These are phyloP conservation scores for Tetramitus jugosus DNA, from an alignment of 208 protist genomes.

Conservation along the genomic window DNA sequence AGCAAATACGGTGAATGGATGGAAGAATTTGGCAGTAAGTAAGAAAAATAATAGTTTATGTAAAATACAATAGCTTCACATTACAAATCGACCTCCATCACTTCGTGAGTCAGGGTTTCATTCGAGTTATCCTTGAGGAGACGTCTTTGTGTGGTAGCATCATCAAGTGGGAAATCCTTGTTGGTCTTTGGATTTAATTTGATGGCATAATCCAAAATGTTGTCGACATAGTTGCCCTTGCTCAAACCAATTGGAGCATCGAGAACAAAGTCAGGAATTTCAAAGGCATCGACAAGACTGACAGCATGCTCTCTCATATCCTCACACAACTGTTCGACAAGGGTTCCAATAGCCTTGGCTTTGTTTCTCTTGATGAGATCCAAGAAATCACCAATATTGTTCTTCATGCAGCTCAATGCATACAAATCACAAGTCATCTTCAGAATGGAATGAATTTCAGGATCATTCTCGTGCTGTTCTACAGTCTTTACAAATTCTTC, in stretches of 20 bases:
- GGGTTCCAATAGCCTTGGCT: background rate
- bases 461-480: background rate
- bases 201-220: background rate
- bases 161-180: too few relatives aligned
- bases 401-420: background rate
- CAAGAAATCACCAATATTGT: constrained; percentile 7
- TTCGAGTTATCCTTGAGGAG: too few relatives aligned
- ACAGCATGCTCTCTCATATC: constrained; percentile 32
- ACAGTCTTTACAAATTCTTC: constrained; percentile 33
- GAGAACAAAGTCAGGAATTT: constrained; percentile 45
- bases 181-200: background rate
- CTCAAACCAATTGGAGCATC: constrained; percentile 38
- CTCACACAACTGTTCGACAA: constrained; percentile 5
- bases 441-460: constrained; percentile 22
- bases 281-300: constrained; percentile 44
- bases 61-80: too few relatives aligned
- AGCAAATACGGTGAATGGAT: constrained; percentile 37
- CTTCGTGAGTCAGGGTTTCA: too few relatives aligned
- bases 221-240: background rate
- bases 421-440: background rate
- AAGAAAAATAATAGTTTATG: constrained; percentile 14
- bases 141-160: too few relatives aligned
- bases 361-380: background rate
- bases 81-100: too few relatives aligned
- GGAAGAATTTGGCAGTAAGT: constrained; percentile 38